A percentile compares a stretch with the other conserved stretches of the same genome.
phyloP scores from a whole-genome alignment of 345 rosid genomes.

The Tarenaya hassleriana region DNA sequence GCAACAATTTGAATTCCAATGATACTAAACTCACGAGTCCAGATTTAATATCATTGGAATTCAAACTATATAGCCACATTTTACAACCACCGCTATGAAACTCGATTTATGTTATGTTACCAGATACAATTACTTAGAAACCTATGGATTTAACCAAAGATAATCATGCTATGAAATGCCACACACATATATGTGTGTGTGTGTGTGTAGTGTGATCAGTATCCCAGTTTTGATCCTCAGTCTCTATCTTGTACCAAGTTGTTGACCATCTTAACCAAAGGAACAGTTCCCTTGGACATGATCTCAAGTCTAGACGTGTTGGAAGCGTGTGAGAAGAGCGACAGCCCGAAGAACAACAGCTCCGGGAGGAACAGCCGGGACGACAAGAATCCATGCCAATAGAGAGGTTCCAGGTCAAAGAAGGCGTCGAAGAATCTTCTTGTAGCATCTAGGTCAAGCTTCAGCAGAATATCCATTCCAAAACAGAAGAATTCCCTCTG shows the following conservation, averaged over 20 bases:
- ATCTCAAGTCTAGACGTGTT: constrained; percentile 90
- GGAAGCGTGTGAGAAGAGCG: constrained; percentile 77
- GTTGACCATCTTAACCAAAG: constrained; percentile 77
- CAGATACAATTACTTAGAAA: no score
- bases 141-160: no score
- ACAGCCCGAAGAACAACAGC: constrained; percentile 69
- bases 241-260: constrained; percentile 73
- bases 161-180: no score
- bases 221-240: constrained; percentile 29
- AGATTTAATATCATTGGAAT: constrained; percentile 10
- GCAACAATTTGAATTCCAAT: constrained; percentile 3
- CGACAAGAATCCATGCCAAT: constrained; percentile 97
- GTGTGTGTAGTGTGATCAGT: no score
- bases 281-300: constrained; percentile 89
- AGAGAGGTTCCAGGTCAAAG: constrained; percentile 71
- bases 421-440: constrained; percentile 91
- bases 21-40: constrained; percentile 5
- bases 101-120: no score
- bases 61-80: not conserved
- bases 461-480: constrained; percentile 94
- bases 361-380: constrained; percentile 86
- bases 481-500: constrained; percentile 99
- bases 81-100: constrained; percentile 23
- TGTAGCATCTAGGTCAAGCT: constrained; percentile 74
- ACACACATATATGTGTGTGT: constrained; percentile 17